Conservation (phyloP, 108 stramenopile species). For the Skeletonema potamos region DNA sequence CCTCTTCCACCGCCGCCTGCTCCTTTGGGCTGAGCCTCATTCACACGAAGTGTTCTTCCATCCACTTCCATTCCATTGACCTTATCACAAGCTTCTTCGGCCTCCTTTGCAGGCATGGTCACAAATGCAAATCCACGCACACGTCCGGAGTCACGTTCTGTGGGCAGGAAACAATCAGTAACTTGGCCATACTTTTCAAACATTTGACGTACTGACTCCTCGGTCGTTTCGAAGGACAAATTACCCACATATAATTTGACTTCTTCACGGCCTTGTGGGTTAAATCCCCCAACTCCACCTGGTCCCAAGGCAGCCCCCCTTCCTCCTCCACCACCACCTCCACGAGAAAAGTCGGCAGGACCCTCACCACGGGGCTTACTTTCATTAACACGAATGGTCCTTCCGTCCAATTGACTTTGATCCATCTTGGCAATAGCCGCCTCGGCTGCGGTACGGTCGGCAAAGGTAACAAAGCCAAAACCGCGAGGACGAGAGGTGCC, state of each 20-base stretch:
- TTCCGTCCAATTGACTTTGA: constrained; percentile 51
- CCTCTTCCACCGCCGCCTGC: constrained; percentile 27
- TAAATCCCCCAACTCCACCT: constrained; percentile 68
- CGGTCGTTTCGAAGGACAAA: constrained; percentile 60
- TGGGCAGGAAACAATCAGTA: constrained; percentile 56
- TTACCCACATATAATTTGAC: constrained; percentile 75
- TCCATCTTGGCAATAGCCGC: constrained; percentile 53
- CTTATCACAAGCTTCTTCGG: constrained; percentile 43
- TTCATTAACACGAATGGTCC: constrained; percentile 59
- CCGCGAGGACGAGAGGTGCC: constrained; percentile 55
- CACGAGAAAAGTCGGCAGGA: constrained; percentile 24
- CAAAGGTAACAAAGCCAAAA: constrained; percentile 60
- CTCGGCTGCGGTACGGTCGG: constrained; percentile 42
- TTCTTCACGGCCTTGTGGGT: constrained; percentile 69
- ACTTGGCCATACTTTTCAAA: constrained; percentile 61
- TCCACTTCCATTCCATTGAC: constrained; percentile 55
- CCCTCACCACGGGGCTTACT: constrained; percentile 50
- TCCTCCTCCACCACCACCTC: neutral
- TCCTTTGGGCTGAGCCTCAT: constrained; percentile 88
- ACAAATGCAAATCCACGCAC: constrained; percentile 75
- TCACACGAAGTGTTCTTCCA: constrained; percentile 51
- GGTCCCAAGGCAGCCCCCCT: constrained; percentile 19
- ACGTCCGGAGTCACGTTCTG: constrained; percentile 47
- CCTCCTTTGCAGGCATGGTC: constrained; percentile 62
- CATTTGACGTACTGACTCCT: constrained; percentile 40